Base-by-base conservation (phyloP, 306 rosid genomes). In the Cicer judaicum region DNA sequence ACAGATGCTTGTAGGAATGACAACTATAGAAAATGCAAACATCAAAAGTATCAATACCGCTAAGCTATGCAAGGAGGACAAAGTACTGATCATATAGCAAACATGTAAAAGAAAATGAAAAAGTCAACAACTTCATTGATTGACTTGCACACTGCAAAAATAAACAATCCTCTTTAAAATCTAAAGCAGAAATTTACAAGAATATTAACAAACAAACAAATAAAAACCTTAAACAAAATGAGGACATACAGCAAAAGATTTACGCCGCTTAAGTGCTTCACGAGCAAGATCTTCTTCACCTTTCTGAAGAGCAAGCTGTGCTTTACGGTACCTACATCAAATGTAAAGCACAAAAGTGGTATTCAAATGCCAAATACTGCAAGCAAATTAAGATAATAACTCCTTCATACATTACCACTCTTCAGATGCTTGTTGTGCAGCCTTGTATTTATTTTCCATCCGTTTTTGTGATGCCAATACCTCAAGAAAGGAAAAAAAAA, bases 281-380 rank as follows among this genome's bases (percentile, higher is more conserved):
- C 98, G 98, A 69, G 98, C 97, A 79, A 93, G 97, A 80, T 88
- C 92, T 79, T 93, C 98, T 38, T 93, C 89, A 64, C 97, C 98
- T 80, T 93, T 93, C 82, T 83, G 87, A 73, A 93, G 92, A 66
- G 98, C 98, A 70, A 93, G 87, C 73, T 93, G 98, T 43, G 98
- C 98, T 76, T 87, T 93, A 11, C 91, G 84, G 62, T 91, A 93
- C 98, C 98, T 91, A 83, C 4, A 59, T 72, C 77, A 72, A 36
- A 78, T 67, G 62, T 24, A 59, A 70, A 44, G 56, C 78, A 39
- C 59, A 36, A 47, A 49, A 6, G 46, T 71, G 78, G 48, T 14
- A 72, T 72, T 67, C 72, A 59, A 59, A 53, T n/a, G 44, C 44
- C 38, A 49, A 42, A 57, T 18, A 29, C 42, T 59, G 6, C 29